Percentiles rank a stretch among this genome's conserved stretches.
phyloP scores from a whole-genome alignment of 2,329 filamentous ascomycete species.

The Fusarium phyllophilum region DNA sequence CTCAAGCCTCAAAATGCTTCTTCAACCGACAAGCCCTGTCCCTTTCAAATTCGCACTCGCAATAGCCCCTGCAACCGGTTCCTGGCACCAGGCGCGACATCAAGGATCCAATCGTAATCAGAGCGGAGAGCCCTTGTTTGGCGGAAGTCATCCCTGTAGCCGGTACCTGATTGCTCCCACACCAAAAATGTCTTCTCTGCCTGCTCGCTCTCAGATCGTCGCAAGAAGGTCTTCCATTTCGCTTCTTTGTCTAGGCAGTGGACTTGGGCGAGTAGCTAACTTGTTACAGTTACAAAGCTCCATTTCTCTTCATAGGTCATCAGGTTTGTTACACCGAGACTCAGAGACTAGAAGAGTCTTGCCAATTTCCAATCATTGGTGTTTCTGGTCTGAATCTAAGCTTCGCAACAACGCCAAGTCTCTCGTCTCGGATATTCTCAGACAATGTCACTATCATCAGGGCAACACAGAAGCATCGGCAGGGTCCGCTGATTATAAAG shows the following conservation, averaged over 20 bases:
- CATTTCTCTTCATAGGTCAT: conserved; percentile 1
- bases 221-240: conserved; percentile 28
- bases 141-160: conserved; percentile 38
- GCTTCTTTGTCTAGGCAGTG: conserved; percentile 32
- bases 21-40: neutral
- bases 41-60: conserved; percentile 28
- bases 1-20: neutral
- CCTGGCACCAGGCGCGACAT: conserved; percentile 37
- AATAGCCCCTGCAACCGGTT: conserved; percentile 33
- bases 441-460: conserved; percentile 12
- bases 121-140: conserved; percentile 38
- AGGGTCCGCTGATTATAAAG: conserved; percentile 27
- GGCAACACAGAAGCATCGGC: conserved; percentile 4
- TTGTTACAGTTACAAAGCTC: conserved; percentile 13
- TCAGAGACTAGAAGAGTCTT: neutral
- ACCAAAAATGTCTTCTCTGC: conserved; percentile 16
- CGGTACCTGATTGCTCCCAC: conserved; percentile 43
- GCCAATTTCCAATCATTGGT: conserved; percentile 18
- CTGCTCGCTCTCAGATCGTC: conserved; percentile 19
- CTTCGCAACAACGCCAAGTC: conserved; percentile 21
- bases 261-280: conserved; percentile 16
- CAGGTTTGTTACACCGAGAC: neutral
- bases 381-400: conserved; percentile 8
- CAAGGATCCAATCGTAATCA: conserved; percentile 23
- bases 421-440: conserved; percentile 19